These are phyloP conservation scores for Glomus cerebriforme DNA, from an alignment of 192 early-diverging fungal genomes.

Conservation along the genomic window DNA sequence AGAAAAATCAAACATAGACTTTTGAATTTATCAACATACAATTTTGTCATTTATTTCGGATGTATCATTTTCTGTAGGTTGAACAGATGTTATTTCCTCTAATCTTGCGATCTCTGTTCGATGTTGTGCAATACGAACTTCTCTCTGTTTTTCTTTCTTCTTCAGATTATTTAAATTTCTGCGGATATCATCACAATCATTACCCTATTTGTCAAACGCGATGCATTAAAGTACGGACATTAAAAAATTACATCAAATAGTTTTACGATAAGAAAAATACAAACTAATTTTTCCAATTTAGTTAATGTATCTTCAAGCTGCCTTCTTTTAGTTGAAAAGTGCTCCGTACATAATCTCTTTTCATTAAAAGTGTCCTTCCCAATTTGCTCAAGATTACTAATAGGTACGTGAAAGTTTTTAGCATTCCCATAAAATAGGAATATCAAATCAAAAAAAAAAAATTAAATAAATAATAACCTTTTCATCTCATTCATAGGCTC, in stretches of 20 bases:
- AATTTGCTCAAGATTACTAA: constrained; percentile 33
- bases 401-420: background rate
- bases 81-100: constrained; percentile 33
- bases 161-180: constrained; percentile 39
- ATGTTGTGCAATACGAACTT: constrained; percentile 33
- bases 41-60: constrained; percentile 36
- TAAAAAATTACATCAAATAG: background rate
- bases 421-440: background rate
- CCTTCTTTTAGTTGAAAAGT: constrained; percentile 32
- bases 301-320: background rate
- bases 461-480: constrained; percentile 28
- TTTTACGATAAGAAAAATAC: background rate
- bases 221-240: background rate
- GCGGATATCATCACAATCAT: constrained; percentile 36
- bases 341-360: constrained; percentile 33
- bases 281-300: constrained; percentile 14
- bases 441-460: background rate
- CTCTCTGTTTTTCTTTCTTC: constrained; percentile 37
- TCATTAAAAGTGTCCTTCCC: background rate
- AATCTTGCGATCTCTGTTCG: constrained; percentile 40
- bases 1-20: background rate
- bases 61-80: constrained; percentile 33
- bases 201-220: constrained; percentile 35
- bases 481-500: constrained; percentile 43
- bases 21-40: constrained; percentile 24